These are phyloP conservation scores for Globomyces pollinis-pini DNA, from an alignment of 192 early-diverging fungal genomes.

Conservation along the genomic window DNA sequence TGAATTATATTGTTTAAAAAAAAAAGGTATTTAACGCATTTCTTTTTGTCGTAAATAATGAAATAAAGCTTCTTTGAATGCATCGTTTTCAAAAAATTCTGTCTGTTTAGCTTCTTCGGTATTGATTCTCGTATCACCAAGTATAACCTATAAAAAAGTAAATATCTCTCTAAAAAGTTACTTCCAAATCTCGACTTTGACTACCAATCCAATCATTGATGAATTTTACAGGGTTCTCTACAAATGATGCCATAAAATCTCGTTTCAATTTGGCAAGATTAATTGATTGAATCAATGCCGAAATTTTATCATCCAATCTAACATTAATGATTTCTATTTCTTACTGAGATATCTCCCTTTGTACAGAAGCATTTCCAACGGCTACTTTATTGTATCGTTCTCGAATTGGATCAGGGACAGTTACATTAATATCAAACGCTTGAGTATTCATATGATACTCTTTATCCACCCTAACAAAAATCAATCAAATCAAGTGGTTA, in stretches of 20 bases:
- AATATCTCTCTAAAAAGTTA: too few species aligned
- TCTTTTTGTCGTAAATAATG: conserved; percentile 60
- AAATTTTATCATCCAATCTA: conserved; percentile 51
- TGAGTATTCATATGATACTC: conserved; percentile 62
- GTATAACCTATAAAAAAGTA: conserved; percentile 42
- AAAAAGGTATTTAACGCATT: background rate
- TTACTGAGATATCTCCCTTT: conserved; percentile 40
- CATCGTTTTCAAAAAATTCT: conserved; percentile 66
- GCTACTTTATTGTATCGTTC: conserved; percentile 41
- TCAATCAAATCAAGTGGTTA: too few species aligned
- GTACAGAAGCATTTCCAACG: conserved; percentile 10
- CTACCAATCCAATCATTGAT: conserved; percentile 87
- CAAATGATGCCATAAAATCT: conserved; percentile 85
- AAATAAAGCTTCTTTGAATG: conserved; percentile 85
- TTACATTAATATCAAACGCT: conserved; percentile 90
- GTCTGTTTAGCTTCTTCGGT: conserved; percentile 62
- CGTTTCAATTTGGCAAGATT: conserved; percentile 85
- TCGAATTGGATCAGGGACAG: conserved; percentile 68
- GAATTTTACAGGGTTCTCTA: conserved; percentile 79
- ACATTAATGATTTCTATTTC: too few species aligned
- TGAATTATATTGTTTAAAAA: background rate
- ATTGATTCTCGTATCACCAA: conserved; percentile 70
- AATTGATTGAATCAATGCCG: conserved; percentile 72
- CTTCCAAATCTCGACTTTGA: conserved; percentile 89
- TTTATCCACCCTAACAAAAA: conserved; percentile 54